Base-by-base conservation (phyloP, 176 grass and related monocot genomes). In the Oryza brachyantha region DNA sequence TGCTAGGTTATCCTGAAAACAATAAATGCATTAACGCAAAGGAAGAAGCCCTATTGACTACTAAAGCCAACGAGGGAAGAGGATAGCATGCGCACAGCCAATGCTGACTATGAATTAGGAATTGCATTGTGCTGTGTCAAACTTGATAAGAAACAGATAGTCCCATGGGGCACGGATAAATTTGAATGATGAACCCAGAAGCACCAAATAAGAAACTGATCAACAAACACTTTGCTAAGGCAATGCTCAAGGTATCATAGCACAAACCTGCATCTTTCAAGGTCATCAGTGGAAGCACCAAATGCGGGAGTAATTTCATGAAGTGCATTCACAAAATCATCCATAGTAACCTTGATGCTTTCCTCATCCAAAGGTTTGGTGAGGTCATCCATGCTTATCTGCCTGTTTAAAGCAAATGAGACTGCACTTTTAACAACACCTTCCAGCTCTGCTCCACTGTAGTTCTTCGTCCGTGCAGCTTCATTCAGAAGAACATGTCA, bases 351-450 rank as follows among this genome's bases (percentile, higher is more conserved):
- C 78, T 99, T 99, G 77, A 99, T 92, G 68, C 92, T 99, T 83
- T 99, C 96, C 73, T 94, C 92, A 61, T 99, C 87, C 70, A 95
- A 86, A 66, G 57, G 85, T 72, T 95, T 99, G 10, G 92, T 95
- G 42, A 99, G 87, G 63, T 99, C 92, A 84, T 95, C 96, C 96
- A 99, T 93, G 50, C 74, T 93, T 81, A 94, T 89, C 69, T 99
- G 96, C 55, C 92, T 86, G 73, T 99, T 92, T 74, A 95, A 84
- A 72, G 92, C 96, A 89, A 42, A 99, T 32, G 96, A 95, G 61
- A 94, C 92, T 31, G 96, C 96, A 72, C 96, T 99, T 84, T 99
- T 95, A 31, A 99, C 96, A 79, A 99, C 92, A 83, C 96, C 96
- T 90, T 99, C 92, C 63, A 99, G 74, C 82, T 95, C 96, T 66